Evolutionary conservation across 2,329 filamentous ascomycete species (phyloP).

Genomic region (Clonostachys byssicola): DNA sequence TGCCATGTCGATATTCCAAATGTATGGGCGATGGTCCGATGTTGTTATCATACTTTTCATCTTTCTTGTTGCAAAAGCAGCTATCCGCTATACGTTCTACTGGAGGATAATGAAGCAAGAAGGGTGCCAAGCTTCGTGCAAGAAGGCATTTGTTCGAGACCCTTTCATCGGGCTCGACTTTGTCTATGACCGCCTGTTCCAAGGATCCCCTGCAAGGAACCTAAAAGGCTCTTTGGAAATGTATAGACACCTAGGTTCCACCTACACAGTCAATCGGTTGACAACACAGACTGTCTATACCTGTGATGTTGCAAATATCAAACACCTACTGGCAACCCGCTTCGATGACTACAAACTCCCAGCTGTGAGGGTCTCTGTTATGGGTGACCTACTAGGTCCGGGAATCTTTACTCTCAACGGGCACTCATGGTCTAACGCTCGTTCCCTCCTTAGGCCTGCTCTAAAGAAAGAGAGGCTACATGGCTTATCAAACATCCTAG

Average conservation of each 20-base stretch:
- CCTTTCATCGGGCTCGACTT: constrained; percentile 27
- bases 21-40: too few relatives aligned
- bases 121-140: constrained; percentile 15
- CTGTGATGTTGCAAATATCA: constrained; percentile 47
- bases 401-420: constrained; percentile 47
- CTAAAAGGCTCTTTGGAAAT: constrained; percentile 16
- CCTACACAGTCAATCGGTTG: constrained; percentile 23
- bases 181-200: constrained; percentile 20
- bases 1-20: too few relatives aligned
- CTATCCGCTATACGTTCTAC: too few relatives aligned
- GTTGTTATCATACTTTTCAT: too few relatives aligned
- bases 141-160: constrained; percentile 16
- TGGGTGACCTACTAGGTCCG: constrained; percentile 32
- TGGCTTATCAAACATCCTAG: constrained; percentile 16
- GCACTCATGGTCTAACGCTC: constrained; percentile 36
- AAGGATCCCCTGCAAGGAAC: constrained; percentile 13
- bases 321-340: constrained; percentile 46
- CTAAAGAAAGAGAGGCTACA: constrained; percentile 25
- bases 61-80: too few relatives aligned
- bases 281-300: constrained; percentile 25
- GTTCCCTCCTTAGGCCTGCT: constrained; percentile 24
- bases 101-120: background rate
- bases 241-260: constrained; percentile 21
- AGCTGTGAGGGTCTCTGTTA: constrained; percentile 24
- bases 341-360: constrained; percentile 45